These are phyloP conservation scores for Amaranthus palmeri DNA, from an alignment of 148 eudicot species.

Conservation along the genomic window DNA sequence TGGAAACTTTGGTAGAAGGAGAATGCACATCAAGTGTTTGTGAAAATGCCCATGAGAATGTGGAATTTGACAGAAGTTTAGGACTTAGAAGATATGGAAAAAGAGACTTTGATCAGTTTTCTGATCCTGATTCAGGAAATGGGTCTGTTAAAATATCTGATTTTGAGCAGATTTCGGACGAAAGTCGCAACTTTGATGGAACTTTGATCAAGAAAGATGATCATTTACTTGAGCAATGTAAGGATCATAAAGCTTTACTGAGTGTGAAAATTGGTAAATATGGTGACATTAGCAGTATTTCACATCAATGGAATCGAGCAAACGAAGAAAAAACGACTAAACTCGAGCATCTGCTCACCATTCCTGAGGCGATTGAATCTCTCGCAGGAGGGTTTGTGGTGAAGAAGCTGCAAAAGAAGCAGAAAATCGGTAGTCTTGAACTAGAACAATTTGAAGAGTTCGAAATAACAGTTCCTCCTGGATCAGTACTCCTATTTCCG, in stretches of 20 bases:
- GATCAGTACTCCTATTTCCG: constrained; percentile 72
- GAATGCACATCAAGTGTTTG: constrained; percentile 33
- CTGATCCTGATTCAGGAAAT: constrained; percentile 9
- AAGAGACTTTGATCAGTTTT: constrained; percentile 19
- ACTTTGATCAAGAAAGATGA: constrained; percentile 3
- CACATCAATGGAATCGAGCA: constrained; percentile 14
- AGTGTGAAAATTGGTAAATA: constrained; percentile 42
- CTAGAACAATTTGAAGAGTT: constrained; percentile 48
- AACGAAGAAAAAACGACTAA: constrained; percentile 8
- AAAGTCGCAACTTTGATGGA: not conserved
- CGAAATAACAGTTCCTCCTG: constrained; percentile 52
- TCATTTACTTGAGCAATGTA: not conserved
- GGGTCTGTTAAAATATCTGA: constrained; percentile 6
- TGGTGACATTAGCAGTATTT: constrained; percentile 39
- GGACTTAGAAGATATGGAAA: constrained; percentile 10
- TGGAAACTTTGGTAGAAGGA: constrained; percentile 12
- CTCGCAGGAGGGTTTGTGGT: constrained; percentile 53
- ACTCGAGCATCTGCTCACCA: constrained; percentile 34
- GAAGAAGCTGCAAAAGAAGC: constrained; percentile 44
- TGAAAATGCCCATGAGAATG: constrained; percentile 31
- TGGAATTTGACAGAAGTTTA: constrained; percentile 4
- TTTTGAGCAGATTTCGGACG: constrained; percentile 15
- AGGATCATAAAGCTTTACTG: constrained; percentile 23
- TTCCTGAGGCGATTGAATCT: constrained; percentile 16
- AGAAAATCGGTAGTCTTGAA: constrained; percentile 29